Evolutionary conservation across 1,284 basidiomycete species (phyloP), one percentile per base, ranked within the genome.

Genomic region (Leccinum cinnamomeum): DNA sequence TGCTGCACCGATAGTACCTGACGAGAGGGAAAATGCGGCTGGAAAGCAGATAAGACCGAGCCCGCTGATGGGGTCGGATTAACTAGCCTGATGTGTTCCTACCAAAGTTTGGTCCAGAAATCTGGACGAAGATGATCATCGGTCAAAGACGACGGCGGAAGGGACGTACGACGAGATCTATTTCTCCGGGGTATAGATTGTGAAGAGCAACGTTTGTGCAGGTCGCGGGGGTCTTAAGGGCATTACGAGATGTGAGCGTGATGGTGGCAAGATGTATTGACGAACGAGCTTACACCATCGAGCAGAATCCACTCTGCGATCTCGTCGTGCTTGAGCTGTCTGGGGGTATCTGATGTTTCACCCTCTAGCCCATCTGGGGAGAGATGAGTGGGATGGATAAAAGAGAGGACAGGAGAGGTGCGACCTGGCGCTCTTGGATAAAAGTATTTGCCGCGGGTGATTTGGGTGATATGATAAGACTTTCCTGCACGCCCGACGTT

Each of bases 1-100:
- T 2, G 95, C 91, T 2, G 94, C 94, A 46, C 95, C 95, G 64
- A 97, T 83, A 1, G 95, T 97, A 0, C 95, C 95, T 20, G 92
- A 94, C 0, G 92, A 94, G 48, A 96, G 80, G 5, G 90, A 83
- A 72, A 95, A 94, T 1, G 94, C 93, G 44, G 92, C 90, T 91
- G 68, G 33, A 56, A 39, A 37, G n/a, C 48, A 50, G 28, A 60
- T 66, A n/a, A 70, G 60, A 62, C 60, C 5, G 5, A 28, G 30
- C 30, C 46, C 3, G 1, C 18, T 20, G 41, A 57, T 16, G 48
- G 23, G 18, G 20, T 50, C 2, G 4, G 18, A 58, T 37, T 65
- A 33, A 35, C 81, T 59, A 65, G 88, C 88, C 78, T 62, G 92
- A 93, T 5, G 89, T 91, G 75, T 95, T 95, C 37, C 92, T 85